Base-by-base conservation (phyloP, 331 rosid genomes). In the Prunus yedoensis region DNA sequence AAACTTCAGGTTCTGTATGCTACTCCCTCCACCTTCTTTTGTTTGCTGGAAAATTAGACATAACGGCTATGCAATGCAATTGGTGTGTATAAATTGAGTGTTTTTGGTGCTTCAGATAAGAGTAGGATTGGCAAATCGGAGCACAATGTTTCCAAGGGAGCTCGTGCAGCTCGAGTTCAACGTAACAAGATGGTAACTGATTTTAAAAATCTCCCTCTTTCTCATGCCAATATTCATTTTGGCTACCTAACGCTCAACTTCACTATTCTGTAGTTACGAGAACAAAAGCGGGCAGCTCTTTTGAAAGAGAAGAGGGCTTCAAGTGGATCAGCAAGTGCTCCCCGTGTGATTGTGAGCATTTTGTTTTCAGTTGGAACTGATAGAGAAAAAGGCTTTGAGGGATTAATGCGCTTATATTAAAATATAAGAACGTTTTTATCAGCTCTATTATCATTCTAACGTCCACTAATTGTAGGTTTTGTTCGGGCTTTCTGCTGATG, bases 291-390 rank as follows among this genome's bases (percentile, higher is more conserved):
- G 38, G 92, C 88, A 4, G 90, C 91, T 2, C 70, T 94, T 64
- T 77, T 94, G 88, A 90, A 90, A 63, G 98, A 94, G 72, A 94
- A 88, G 81, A 86, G 98, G 78, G 88, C 93, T 52, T 82, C 84
- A 1, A 78, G 88, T 80, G 97, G 97, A 81, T 90, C 88, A n/a
- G 79, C 81, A 15, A 85, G 91, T 78, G 81, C 99, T 84, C 99
- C 99, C 28, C 90, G 96, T 67, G 89, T 95, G 8, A 83, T 90
- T 10, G 99, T 95, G 80, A 89, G 99, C 85, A 2, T 35, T 76
- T 67, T 20, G 1, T 4, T 54, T 70, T 2, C 79, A 84, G 96
- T 89, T 92, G 32, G 50, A n/a, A 47, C 50, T 74, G 77, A n/a
- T 73, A 5, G 58, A 21, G 66, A 25, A 38, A 72, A 45, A 8